Evolutionary conservation across 1,284 basidiomycete genomes (phyloP).

Genomic region (Ustilago cynodontis): DNA sequence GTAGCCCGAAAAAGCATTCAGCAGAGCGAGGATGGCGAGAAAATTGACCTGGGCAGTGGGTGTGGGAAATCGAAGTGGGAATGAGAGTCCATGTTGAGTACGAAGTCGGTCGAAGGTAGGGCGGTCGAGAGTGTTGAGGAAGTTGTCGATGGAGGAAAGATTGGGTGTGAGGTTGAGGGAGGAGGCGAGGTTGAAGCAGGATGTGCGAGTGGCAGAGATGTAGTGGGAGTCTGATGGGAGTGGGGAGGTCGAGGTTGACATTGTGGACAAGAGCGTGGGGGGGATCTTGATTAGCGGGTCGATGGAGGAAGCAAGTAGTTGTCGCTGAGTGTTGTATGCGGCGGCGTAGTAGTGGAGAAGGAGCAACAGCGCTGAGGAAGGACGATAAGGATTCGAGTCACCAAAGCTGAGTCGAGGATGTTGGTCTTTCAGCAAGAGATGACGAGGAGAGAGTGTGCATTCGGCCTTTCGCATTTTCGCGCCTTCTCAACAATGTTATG

Average conservation of each 20-base stretch:
- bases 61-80: constrained; percentile 60
- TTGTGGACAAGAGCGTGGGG: not conserved
- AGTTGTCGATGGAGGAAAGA: constrained; percentile 39
- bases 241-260: constrained; percentile 11
- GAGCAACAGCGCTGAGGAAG: no score
- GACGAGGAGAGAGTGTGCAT: constrained; percentile 9
- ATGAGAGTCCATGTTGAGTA: constrained; percentile 56
- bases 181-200: constrained; percentile 11
- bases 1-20: constrained; percentile 64
- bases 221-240: constrained; percentile 19
- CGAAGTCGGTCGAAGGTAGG: constrained; percentile 28
- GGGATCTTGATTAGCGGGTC: no score
- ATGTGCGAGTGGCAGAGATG: constrained; percentile 26
- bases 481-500: not conserved
- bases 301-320: not conserved
- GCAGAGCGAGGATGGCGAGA: constrained; percentile 57
- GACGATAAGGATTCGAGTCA: no score
- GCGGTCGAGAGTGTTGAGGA: constrained; percentile 36
- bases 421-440: not conserved
- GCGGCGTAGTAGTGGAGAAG: no score
- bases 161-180: constrained; percentile 23
- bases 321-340: no score
- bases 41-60: constrained; percentile 60
- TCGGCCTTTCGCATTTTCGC: constrained; percentile 7
- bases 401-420: not conserved